Evolutionary conservation across 495 filamentous ascomycete species (phyloP), one percentile per base, ranked within the genome.

Genomic region (Geoglossum glabrum): DNA sequence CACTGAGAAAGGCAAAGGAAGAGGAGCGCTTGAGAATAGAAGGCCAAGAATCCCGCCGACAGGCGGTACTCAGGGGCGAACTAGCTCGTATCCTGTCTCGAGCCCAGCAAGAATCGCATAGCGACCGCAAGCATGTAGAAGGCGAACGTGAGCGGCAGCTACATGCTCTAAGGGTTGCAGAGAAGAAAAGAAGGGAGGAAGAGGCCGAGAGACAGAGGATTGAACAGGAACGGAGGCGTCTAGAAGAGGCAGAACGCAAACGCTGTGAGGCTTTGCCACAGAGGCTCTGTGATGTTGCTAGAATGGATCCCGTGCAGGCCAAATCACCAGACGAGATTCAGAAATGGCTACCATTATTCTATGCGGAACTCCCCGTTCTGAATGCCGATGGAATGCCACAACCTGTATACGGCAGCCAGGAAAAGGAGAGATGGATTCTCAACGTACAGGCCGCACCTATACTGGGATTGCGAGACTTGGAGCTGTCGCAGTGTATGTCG

Each of bases 361-460:
- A 74, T 38, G 76, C 71, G 13, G 68, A 69, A 46, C 76, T 72
- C 11, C 59, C 64, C 33, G 30, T 31, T 60, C 54, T 55, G 27
- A 70, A 76, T 26, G 25, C 3, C 4, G 40, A 21, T 45, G 40
- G 40, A 45, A 45, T 21, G 40, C 40, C 40, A 3, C 40, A 45
- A 19, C n/a, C 10, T 45, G 36, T 7, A 40, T 40, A 17, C 26
- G 28, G 11, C 5, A 28, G 8, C 23, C 59, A 72, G 43, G 70
- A 71, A 7, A 68, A 73, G 26, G 85, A 89, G 62, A 76, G 79
- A 66, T 90, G 85, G 84, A 72, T 88, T 62, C 78, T 85, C 30
- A 89, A 87, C 61, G 81, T 83, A 47, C 77, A 89, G 63, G 81
- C 81, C 57, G 84, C 85, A 19, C 76, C 85, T 19, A 71, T 90